Base-by-base conservation (phyloP, 2,329 filamentous ascomycete species). In the Lanzia echinophila region DNA sequence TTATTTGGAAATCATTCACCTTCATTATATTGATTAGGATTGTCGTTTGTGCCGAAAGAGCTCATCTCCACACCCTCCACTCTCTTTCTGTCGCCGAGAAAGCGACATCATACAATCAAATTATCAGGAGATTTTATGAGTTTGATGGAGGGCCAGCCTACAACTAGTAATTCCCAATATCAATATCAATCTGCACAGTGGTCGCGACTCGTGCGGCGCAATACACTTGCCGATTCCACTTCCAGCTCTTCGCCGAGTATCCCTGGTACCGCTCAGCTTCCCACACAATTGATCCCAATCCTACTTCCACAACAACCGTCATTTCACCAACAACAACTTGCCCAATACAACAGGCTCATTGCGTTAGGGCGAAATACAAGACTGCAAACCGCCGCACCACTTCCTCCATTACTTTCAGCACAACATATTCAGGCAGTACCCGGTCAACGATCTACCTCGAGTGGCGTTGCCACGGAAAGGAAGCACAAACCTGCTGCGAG, bases 321-420 rank as follows among this genome's bases (percentile, higher is more conserved):
- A 41, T 71, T 79, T 59, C 81, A 82, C 69, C 79, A 84, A 64
- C 79, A 79, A 51, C 80, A 83, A 69, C 76, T 86, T 53, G 74
- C 81, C 49, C 77, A 83, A 62, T 85, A 85, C 74, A 85, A 84
- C 69, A 79, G 78, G 65, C 79, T 85, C 66, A 76, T 85, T 61
- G 79, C 81, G 50, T 76, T 79, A 57, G 71, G 70, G 31, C 60
- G 63, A 57, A 56, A 53, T 13, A 77, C 78, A 62, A 78, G 79
- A 63, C 69, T 83, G 56, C 79, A 82, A 64, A 74, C 77, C 56
- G 71, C 76, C 56, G 71, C 76, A 58, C 77, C 80, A 55, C 74
- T 81, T 57, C 75, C 78, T 57, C 75, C 79, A 48, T 70, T 79
- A 56, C 69, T 82, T 58, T 79, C 79, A 50, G 71, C 79, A 54